phyloP scores from a whole-genome alignment of 73 alveolate genomes.

The Tetrahymena borealis region DNA sequence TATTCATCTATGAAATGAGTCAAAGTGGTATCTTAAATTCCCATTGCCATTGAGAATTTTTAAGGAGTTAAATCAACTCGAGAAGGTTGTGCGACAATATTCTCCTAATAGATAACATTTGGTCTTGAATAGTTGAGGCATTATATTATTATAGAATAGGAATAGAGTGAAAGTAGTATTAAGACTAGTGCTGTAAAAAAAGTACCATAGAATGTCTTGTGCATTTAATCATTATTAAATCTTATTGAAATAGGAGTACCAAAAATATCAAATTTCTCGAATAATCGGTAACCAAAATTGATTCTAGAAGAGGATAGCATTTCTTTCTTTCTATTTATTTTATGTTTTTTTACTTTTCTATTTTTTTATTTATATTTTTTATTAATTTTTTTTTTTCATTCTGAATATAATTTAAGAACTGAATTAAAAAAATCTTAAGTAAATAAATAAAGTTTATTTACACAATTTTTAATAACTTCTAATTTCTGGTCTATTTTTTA shows the following conservation, averaged over 20 bases:
- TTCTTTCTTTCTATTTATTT: too few species aligned
- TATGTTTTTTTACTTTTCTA: too few species aligned
- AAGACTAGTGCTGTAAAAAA: neutral
- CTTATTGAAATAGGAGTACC: neutral
- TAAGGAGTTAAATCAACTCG: neutral
- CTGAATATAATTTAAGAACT: too few species aligned
- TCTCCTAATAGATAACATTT: neutral
- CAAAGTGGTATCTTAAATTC: neutral
- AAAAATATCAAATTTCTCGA: neutral
- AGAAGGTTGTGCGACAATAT: neutral
- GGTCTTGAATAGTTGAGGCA: neutral
- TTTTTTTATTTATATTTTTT: too few species aligned
- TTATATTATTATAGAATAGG: neutral
- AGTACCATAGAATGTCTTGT: neutral
- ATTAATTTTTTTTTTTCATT: too few species aligned
- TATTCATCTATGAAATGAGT: neutral
- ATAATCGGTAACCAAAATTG: too few species aligned
- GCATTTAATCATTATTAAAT: neutral
- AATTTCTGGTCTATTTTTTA: too few species aligned
- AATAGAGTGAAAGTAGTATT: neutral
- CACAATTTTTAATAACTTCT: too few species aligned
- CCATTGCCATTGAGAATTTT: neutral
- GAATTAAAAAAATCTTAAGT: too few species aligned
- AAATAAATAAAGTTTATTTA: too few species aligned
- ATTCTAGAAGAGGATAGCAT: too few species aligned